Evolutionary conservation across 768 basidiomycete genomes (phyloP).

Genomic region (Kwoniella sp.): DNA sequence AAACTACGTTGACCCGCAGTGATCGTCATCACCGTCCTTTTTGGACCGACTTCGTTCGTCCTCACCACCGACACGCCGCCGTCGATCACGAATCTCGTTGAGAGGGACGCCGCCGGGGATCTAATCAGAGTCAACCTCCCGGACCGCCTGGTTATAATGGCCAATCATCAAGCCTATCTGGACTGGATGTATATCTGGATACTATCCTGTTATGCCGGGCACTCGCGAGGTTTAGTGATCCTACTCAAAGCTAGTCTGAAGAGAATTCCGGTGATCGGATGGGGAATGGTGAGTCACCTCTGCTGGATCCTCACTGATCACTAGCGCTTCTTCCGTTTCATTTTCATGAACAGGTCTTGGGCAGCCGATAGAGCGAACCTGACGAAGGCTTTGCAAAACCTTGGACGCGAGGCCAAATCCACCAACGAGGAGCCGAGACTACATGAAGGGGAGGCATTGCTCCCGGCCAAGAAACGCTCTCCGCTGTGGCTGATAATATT

Average conservation of each 20-base stretch:
- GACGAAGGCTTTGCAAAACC: conserved; percentile 60
- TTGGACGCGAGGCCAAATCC: conserved; percentile 55
- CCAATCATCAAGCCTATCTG: conserved; percentile 68
- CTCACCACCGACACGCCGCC: conserved; percentile 42
- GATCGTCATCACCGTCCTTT: conserved; percentile 41
- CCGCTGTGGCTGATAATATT: conserved; percentile 82
- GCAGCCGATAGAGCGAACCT: conserved; percentile 71
- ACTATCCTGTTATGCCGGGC: conserved; percentile 36
- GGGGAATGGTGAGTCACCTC: conserved; percentile 57
- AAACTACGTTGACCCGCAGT: conserved; percentile 22
- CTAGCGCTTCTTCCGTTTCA: conserved; percentile 88
- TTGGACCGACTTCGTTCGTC: conserved; percentile 38
- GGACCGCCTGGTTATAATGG: conserved; percentile 72
- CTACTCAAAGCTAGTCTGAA: conserved; percentile 87
- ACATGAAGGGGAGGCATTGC: background rate
- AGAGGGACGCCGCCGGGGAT: conserved; percentile 58
- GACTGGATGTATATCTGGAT: conserved; percentile 68
- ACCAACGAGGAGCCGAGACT: background rate
- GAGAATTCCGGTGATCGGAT: conserved; percentile 79
- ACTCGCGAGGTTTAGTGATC: conserved; percentile 71
- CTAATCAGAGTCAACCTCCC: conserved; percentile 66
- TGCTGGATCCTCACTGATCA: background rate
- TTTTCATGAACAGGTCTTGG: conserved; percentile 89
- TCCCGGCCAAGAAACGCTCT: conserved; percentile 13
- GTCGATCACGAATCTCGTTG: conserved; percentile 55